A percentile compares a stretch with the other conserved stretches of the same genome.
Evolutionary conservation across 2,329 filamentous ascomycete species (phyloP).

Genomic region (Eurotiales sp.): DNA sequence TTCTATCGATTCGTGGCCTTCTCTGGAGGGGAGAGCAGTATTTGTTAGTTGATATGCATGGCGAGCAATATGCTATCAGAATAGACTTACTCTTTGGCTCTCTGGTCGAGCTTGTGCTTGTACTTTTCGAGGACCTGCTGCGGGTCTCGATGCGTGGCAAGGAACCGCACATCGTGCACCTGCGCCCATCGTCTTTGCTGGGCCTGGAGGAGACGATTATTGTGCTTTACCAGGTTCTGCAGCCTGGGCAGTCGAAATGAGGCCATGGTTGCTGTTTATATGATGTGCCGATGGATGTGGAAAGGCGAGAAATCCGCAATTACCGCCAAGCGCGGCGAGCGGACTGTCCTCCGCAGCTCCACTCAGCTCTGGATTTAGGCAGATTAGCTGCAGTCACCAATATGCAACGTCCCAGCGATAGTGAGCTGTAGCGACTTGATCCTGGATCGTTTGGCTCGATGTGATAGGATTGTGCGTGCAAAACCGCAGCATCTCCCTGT

Average conservation of each 20-base stretch:
- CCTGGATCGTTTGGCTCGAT: too few relatives aligned
- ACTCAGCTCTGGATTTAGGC: not conserved
- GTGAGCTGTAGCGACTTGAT: too few relatives aligned
- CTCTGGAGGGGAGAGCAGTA: slow-evolving; percentile 37
- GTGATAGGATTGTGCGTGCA: too few relatives aligned
- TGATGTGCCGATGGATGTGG: not conserved
- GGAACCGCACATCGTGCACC: slow-evolving; percentile 86
- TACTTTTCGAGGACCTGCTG: slow-evolving; percentile 75
- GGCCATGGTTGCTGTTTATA: slow-evolving; percentile 40
- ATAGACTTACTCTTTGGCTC: slow-evolving; percentile 60
- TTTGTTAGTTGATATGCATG: slow-evolving; percentile 32
- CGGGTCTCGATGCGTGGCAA: slow-evolving; percentile 70
- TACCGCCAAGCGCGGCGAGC: not conserved
- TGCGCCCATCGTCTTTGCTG: slow-evolving; percentile 81
- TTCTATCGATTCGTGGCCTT: slow-evolving; percentile 59
- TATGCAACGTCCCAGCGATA: too few relatives aligned
- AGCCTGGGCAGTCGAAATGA: slow-evolving; percentile 48
- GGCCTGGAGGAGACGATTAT: slow-evolving; percentile 25
- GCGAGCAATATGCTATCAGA: not conserved
- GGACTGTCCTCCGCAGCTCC: not conserved
- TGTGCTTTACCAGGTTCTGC: slow-evolving; percentile 42
- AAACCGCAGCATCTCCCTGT: too few relatives aligned
- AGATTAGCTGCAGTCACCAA: too few relatives aligned
- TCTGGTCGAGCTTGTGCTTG: slow-evolving; percentile 74
- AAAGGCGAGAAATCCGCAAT: too few relatives aligned